phyloP scores from a whole-genome alignment of 148 eudicot species.

The Arbutus unedo region DNA sequence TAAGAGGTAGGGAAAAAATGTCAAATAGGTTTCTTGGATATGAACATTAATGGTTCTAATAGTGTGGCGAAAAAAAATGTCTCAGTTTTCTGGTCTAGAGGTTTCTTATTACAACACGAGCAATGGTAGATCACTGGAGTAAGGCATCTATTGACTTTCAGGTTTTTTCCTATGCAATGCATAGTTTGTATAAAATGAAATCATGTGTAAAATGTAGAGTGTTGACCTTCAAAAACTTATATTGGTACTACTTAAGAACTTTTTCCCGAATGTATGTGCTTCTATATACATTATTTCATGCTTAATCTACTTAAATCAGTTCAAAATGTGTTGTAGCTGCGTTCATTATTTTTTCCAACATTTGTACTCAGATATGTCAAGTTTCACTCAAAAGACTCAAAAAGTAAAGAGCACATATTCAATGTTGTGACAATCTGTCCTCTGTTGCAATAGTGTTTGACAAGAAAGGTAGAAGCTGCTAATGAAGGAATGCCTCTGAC shows the following conservation, averaged over 20 bases:
- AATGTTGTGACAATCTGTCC: not conserved
- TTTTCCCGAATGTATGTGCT: not conserved
- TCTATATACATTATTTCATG: not conserved
- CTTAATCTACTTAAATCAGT: not conserved
- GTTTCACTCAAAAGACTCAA: not conserved
- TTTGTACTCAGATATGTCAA: not conserved
- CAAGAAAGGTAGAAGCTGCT: slow-evolving; percentile 44
- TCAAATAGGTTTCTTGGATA: not conserved
- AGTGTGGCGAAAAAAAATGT: not conserved
- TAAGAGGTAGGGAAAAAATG: not conserved
- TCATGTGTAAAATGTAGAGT: not conserved
- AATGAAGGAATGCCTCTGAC: slow-evolving; percentile 55
- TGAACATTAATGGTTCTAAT: not conserved
- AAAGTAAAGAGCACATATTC: not conserved
- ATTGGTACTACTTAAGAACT: not conserved
- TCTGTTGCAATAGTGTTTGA: slow-evolving; percentile 33
- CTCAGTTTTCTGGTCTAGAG: not conserved
- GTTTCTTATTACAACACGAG: not conserved
- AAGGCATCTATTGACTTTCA: not conserved
- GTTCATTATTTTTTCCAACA: not conserved
- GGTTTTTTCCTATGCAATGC: not conserved
- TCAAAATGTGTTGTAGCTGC: not conserved
- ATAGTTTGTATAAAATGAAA: not conserved
- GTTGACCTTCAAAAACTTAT: not conserved
- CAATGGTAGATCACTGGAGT: not conserved